phyloP scores from a whole-genome alignment of 768 basidiomycete species.

The Galerina sulciceps region DNA sequence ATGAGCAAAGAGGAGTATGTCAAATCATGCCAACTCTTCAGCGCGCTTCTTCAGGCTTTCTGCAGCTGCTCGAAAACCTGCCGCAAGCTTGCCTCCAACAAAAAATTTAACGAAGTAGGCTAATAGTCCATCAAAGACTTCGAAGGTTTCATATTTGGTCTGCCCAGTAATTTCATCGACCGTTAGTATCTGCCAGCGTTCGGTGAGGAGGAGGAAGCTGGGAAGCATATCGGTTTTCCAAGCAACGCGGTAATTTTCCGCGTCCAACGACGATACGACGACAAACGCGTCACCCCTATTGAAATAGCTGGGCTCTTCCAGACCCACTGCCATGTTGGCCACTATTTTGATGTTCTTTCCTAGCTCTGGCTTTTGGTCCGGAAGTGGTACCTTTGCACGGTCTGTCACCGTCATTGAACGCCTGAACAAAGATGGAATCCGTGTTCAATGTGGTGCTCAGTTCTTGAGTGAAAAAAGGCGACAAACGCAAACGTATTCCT shows the following conservation, averaged over 20 bases:
- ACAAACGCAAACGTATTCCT: conserved; percentile 76
- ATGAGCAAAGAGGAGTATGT: background rate
- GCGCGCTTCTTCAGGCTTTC: conserved; percentile 57
- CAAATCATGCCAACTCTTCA: conserved; percentile 33
- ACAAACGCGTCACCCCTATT: conserved; percentile 45
- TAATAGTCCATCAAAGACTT: conserved; percentile 59
- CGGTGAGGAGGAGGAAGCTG: conserved; percentile 50
- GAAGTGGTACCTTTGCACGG: conserved; percentile 39
- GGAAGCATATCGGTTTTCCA: conserved; percentile 54
- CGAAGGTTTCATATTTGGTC: conserved; percentile 68
- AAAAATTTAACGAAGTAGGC: conserved; percentile 58
- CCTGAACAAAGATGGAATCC: conserved; percentile 27
- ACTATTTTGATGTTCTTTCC: conserved; percentile 55
- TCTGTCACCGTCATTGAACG: conserved; percentile 53
- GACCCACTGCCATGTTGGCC: conserved; percentile 65
- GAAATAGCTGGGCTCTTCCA: conserved; percentile 45
- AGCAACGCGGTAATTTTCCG: conserved; percentile 55
- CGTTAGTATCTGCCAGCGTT: conserved; percentile 69
- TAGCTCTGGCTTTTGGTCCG: conserved; percentile 51
- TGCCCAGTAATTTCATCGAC: conserved; percentile 50
- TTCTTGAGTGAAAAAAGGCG: too few relatives aligned
- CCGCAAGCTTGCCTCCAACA: conserved; percentile 42
- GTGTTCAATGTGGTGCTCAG: background rate
- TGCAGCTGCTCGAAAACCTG: conserved; percentile 58
- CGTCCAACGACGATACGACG: conserved; percentile 53